These are phyloP conservation scores for Citrus trifoliata DNA, from an alignment of 345 rosid species.

Conservation along the genomic window DNA sequence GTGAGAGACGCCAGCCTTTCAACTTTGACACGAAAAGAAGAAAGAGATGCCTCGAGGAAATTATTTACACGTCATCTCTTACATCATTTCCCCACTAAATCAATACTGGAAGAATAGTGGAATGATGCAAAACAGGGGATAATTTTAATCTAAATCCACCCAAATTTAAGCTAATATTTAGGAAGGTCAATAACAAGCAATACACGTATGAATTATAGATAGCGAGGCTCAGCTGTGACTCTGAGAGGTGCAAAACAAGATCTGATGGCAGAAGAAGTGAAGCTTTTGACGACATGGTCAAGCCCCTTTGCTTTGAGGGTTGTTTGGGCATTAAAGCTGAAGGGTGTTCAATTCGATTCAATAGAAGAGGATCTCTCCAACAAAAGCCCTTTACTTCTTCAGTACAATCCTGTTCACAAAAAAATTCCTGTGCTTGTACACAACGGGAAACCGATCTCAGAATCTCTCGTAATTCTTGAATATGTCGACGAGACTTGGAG, in stretches of 20 bases:
- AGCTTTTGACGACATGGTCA: slow-evolving; percentile 37
- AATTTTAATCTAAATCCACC: too few relatives aligned
- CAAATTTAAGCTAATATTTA: too few relatives aligned
- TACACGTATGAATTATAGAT: too few relatives aligned
- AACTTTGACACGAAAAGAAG: too few relatives aligned
- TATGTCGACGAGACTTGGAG: slow-evolving; percentile 36
- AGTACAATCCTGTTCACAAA: slow-evolving; percentile 28
- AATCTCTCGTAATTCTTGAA: slow-evolving; percentile 34
- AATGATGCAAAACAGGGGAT: too few relatives aligned
- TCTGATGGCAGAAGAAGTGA: slow-evolving; percentile 20
- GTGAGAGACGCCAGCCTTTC: too few relatives aligned
- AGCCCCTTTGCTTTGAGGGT: slow-evolving; percentile 22
- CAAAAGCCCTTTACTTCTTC: slow-evolving; percentile 29
- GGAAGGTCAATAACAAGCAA: too few relatives aligned
- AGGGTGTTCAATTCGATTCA: slow-evolving; percentile 21
- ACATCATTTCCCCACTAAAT: background rate
- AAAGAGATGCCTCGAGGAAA: too few relatives aligned
- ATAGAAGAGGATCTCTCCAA: slow-evolving; percentile 30
- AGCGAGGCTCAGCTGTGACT: too few relatives aligned
- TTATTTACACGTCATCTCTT: background rate
- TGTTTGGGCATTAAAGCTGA: slow-evolving; percentile 33
- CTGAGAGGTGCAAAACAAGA: too few relatives aligned
- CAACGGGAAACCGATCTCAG: slow-evolving; percentile 24
- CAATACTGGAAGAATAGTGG: background rate
- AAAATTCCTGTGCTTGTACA: slow-evolving; percentile 33